These are phyloP conservation scores for Erysimum cheiranthoides DNA, from an alignment of 345 rosid species.

Conservation along the genomic window DNA sequence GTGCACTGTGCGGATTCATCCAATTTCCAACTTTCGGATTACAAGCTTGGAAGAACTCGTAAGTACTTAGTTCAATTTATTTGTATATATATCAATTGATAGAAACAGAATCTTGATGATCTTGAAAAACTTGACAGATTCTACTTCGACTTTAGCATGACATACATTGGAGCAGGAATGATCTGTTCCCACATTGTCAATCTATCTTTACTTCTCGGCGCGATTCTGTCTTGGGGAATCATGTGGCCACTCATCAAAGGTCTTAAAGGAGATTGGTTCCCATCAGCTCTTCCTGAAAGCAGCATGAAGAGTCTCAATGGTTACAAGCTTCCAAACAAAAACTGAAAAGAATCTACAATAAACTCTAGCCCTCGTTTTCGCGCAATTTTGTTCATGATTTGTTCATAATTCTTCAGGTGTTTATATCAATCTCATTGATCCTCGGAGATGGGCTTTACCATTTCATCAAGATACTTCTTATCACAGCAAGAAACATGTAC, in stretches of 20 bases:
- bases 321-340: conserved; percentile 66
- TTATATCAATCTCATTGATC: conserved; percentile 79
- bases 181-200: conserved; percentile 89
- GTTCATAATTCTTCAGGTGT: conserved; percentile 58
- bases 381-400: background rate
- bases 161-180: conserved; percentile 94
- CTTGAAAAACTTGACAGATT: conserved; percentile 59
- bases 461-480: conserved; percentile 73
- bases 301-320: conserved; percentile 92
- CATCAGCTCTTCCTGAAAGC: conserved; percentile 52
- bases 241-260: conserved; percentile 91
- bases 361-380: background rate
- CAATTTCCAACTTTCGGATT: conserved; percentile 86
- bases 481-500: conserved; percentile 59
- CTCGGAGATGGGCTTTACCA: conserved; percentile 95
- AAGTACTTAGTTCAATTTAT: conserved; percentile 23
- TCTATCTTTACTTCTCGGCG: conserved; percentile 82
- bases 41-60: conserved; percentile 72
- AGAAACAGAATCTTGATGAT: conserved; percentile 32
- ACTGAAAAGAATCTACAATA: background rate
- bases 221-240: conserved; percentile 85
- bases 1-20: conserved; percentile 60
- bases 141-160: conserved; percentile 89
- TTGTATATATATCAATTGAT: background rate
- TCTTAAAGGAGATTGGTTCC: conserved; percentile 81